Evolutionary conservation across 2,329 filamentous ascomycete species (phyloP), one percentile per base, ranked within the genome.

Genomic region (Geosmithia flava): DNA sequence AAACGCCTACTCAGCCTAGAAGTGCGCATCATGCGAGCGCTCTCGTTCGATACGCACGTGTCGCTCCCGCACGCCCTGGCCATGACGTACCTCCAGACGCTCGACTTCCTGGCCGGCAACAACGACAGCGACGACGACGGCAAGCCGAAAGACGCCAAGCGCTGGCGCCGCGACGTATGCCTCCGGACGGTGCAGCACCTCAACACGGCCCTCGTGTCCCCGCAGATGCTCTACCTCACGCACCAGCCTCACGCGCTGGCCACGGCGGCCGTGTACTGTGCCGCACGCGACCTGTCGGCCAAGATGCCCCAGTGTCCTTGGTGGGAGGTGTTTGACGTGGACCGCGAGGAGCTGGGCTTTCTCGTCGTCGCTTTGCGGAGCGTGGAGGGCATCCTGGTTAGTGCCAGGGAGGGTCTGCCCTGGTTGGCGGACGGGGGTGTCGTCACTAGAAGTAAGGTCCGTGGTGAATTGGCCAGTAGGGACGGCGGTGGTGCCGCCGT

Each of bases 281-380:
- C 91, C 0, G 85, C 88, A 1, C 76, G 83, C 43, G 89, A 97
- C 54, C 63, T 78, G 1, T 81, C 76, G 0, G 78, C 85, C 13
- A 89, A 87, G 62, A 74, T 96, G 66, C 88, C 91, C 0, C 85
- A 85, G 53, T 79, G 78, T 45, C 83, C 87, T 53, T 98, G 93
- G 93, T 98, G 93, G 93, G 90, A 96, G 64, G 87, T 97, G 0
- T 97, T 97, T 62, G 93, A 98, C 64, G 87, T 93, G 7, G 90
- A 96, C 58, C 75, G 93, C 46, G 93, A 98, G 69, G 89, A 95
- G 62, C 72, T 98, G 37, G 93, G 93, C 0, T 97, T 97, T 56
- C 66, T 97, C 50, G 89, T 95, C 3, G 87, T 96, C 11, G 89
- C 76, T 0, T 78, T 96, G 76, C 72, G 80, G 52, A 96, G 90